Percentiles rank a stretch among this genome's conserved stretches.
Evolutionary conservation across 2,329 filamentous ascomycete genomes (phyloP).

Genomic region (Ophiostoma populinum): DNA sequence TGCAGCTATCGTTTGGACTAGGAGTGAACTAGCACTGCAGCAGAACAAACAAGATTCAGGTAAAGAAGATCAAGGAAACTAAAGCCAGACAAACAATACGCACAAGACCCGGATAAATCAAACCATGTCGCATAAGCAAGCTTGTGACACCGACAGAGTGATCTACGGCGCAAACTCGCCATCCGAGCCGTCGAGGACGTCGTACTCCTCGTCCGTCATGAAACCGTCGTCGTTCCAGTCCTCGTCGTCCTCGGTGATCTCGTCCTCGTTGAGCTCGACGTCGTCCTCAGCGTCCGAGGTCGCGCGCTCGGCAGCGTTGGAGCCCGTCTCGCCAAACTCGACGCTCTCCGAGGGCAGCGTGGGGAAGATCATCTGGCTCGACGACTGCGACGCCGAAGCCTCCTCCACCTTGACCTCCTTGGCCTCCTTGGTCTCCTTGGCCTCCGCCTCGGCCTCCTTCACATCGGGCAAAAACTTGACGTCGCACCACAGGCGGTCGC

Average conservation of each 20-base stretch:
- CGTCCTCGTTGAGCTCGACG: neutral
- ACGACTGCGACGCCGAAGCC: constrained; percentile 24
- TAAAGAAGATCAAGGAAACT: constrained; percentile 1
- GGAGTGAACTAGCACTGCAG: no score
- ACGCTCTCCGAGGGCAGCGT: no score
- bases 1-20: no score
- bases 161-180: constrained; percentile 72
- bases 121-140: neutral
- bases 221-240: constrained; percentile 54
- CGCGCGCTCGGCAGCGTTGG: constrained; percentile 17
- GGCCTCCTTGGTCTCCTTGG: constrained; percentile 17
- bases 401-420: constrained; percentile 33
- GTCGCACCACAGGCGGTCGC: constrained; percentile 90
- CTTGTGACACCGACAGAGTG: no score
- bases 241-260: constrained; percentile 36
- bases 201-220: constrained; percentile 94
- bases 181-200: constrained; percentile 88
- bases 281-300: constrained; percentile 18
- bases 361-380: constrained; percentile 85
- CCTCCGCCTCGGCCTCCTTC: constrained; percentile 31
- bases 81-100: neutral
- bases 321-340: no score
- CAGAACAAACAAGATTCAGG: no score
- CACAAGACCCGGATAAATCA: neutral
- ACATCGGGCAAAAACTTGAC: constrained; percentile 43